Conservation (phyloP, 495 filamentous ascomycete genomes). For the Penicillium paxilli region DNA sequence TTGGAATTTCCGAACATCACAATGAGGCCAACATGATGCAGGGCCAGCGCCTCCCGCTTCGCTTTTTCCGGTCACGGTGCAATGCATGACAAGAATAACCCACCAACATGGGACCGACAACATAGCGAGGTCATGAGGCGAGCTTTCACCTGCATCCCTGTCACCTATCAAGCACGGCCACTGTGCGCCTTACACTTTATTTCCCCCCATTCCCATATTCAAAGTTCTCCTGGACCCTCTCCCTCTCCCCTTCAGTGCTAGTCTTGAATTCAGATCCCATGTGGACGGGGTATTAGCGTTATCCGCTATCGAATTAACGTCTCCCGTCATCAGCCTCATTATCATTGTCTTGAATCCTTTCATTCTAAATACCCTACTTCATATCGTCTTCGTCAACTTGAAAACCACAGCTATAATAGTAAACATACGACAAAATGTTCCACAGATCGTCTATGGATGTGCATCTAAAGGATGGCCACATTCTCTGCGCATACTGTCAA, state of each 20-base stretch:
- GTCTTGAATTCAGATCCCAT: background rate
- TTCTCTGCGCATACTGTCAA: constrained; percentile 24
- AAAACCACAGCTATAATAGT: too few species aligned
- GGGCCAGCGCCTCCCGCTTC: constrained; percentile 10
- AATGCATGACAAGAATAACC: background rate
- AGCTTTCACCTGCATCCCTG: background rate
- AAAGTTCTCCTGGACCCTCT: too few species aligned
- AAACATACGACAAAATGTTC: constrained; percentile 21
- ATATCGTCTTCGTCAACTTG: too few species aligned
- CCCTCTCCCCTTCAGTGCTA: background rate
- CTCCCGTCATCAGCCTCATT: background rate
- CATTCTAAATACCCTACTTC: background rate
- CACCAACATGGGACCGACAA: constrained; percentile 2
- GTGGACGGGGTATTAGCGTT: background rate
- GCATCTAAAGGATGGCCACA: constrained; percentile 19
- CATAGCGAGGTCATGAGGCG: constrained; percentile 19
- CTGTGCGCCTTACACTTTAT: background rate
- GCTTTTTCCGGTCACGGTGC: background rate
- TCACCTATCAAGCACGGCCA: constrained; percentile 1
- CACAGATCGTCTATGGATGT: constrained; percentile 26
- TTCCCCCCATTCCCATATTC: too few species aligned
- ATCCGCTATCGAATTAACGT: background rate
- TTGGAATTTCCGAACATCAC: constrained; percentile 6
- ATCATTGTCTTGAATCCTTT: background rate
- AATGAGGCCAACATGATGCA: constrained; percentile 26